Percentiles rank a stretch among this genome's conserved stretches.
Conservation (phyloP, 306 rosid species). For the Cicer arietinum region DNA sequence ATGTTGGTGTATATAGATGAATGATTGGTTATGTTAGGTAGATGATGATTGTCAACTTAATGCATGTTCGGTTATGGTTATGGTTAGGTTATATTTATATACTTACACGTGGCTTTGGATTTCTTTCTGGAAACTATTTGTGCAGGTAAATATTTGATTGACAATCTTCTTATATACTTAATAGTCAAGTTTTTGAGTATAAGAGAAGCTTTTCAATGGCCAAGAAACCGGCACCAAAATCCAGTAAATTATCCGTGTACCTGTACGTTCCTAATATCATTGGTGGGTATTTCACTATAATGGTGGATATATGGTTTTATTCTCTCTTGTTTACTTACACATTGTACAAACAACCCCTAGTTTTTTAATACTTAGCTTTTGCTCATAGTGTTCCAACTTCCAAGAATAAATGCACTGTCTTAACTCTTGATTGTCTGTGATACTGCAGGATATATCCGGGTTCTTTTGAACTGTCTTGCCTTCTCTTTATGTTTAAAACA, state of each 20-base stretch:
- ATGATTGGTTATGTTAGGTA: constrained; percentile 11
- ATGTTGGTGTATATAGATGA: not conserved
- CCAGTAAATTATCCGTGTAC: constrained; percentile 74
- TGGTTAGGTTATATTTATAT: not conserved
- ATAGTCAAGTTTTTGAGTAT: constrained; percentile 43
- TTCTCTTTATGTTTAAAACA: constrained; percentile 76
- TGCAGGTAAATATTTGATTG: constrained; percentile 52
- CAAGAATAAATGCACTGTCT: constrained; percentile 10
- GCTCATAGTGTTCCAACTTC: constrained; percentile 8
- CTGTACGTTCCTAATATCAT: constrained; percentile 90
- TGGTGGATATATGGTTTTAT: constrained; percentile 36
- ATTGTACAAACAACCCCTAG: constrained; percentile 18
- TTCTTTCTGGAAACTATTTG: constrained; percentile 42
- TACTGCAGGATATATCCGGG: constrained; percentile 83
- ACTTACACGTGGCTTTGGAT: constrained; percentile 9
- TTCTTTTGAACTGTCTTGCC: constrained; percentile 77
- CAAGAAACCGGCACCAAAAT: constrained; percentile 58
- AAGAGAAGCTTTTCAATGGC: constrained; percentile 68
- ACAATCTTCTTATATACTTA: constrained; percentile 41
- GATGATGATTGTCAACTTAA: constrained; percentile 13
- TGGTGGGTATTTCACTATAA: constrained; percentile 65
- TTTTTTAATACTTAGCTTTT: not conserved
- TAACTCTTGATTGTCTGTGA: constrained; percentile 39
- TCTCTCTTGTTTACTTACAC: constrained; percentile 24
- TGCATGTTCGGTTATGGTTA: constrained; percentile 15